Conservation (phyloP, 129 eudicot species). For the Sambucus nigra region DNA sequence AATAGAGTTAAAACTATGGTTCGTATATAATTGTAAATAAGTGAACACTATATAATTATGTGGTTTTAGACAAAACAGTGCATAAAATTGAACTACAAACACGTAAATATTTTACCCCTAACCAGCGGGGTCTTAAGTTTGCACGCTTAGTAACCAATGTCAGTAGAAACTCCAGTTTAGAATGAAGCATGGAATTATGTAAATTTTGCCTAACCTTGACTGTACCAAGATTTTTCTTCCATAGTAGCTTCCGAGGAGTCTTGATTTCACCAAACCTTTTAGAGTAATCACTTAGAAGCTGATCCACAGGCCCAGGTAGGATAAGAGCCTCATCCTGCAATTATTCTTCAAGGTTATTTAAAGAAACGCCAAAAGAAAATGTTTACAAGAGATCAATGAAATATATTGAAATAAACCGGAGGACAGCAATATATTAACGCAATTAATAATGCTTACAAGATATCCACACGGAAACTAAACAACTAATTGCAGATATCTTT, state of each 20-base stretch:
- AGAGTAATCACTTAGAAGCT: slow-evolving; percentile 71
- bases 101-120: too few species aligned
- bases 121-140: too few species aligned
- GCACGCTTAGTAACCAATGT: background rate
- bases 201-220: slow-evolving; percentile 59
- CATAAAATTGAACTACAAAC: too few species aligned
- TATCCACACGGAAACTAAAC: background rate
- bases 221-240: slow-evolving; percentile 98
- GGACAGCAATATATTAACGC: background rate
- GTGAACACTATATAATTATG: too few species aligned
- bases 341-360: slow-evolving; percentile 5
- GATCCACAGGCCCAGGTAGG: slow-evolving; percentile 68
- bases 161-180: slow-evolving; percentile 2
- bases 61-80: too few species aligned
- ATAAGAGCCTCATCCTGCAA: slow-evolving; percentile 76
- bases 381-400: background rate
- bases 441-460: background rate
- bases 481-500: background rate
- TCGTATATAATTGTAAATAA: too few species aligned
- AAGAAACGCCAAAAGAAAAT: background rate
- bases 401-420: background rate
- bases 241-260: slow-evolving; percentile 87
- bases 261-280: slow-evolving; percentile 82
- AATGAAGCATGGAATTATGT: background rate
- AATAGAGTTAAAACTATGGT: too few species aligned